Evolutionary conservation across 202 grass and related monocot genomes (phyloP).

Genomic region (Cymbopogon flexuosus): DNA sequence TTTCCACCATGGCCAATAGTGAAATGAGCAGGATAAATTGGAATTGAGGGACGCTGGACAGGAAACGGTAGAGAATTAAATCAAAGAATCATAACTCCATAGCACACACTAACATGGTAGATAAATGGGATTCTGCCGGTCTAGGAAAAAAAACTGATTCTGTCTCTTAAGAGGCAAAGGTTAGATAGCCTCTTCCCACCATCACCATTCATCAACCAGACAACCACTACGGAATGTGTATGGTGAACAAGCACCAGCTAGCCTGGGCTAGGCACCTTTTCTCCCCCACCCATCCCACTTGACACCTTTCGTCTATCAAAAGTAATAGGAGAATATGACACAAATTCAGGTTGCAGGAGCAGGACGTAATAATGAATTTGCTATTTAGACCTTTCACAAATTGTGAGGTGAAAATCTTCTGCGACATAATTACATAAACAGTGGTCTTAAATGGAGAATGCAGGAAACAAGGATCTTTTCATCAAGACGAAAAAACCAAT

Average conservation of each 20-base stretch:
- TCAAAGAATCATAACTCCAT: not conserved
- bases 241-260: constrained; percentile 15
- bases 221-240: not conserved
- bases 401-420: not conserved
- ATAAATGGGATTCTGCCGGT: not conserved
- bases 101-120: not conserved
- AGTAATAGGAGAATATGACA: not conserved
- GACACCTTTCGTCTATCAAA: not conserved
- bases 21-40: constrained; percentile 60
- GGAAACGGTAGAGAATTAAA: not conserved
- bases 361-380: not conserved
- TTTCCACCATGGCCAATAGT: constrained; percentile 77
- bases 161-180: not conserved
- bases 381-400: not conserved
- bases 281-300: not conserved
- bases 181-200: constrained; percentile 4
- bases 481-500: not conserved
- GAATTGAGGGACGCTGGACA: constrained; percentile 71
- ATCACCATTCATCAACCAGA: not conserved
- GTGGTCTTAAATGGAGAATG: not conserved
- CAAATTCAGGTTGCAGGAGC: not conserved
- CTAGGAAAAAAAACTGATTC: not conserved
- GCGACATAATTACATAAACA: not conserved
- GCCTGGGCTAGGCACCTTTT: not conserved
- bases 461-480: not conserved